Conservation (phyloP, 805 yeast species). For the Suhomyces pyralidae region DNA sequence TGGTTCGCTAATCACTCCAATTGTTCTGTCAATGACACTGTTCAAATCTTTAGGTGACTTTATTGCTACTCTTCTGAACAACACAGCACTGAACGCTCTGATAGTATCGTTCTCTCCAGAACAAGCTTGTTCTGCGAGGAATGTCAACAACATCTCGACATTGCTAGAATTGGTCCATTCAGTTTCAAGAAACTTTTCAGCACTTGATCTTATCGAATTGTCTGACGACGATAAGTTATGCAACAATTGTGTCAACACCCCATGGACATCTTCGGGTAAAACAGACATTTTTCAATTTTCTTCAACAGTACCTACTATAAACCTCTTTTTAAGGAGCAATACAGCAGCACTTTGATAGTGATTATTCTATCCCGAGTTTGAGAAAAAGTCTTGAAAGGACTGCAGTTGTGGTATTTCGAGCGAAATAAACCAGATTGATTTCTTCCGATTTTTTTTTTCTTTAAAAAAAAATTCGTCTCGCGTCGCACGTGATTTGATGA, state of each 20-base stretch:
- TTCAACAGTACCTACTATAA: background rate
- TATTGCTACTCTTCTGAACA: slow-evolving; percentile 83
- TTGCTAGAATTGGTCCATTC: slow-evolving; percentile 73
- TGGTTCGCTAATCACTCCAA: slow-evolving; percentile 62
- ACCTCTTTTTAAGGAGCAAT: background rate
- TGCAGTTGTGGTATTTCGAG: background rate
- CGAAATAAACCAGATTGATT: background rate
- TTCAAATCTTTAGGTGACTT: slow-evolving; percentile 67
- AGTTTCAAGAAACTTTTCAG: slow-evolving; percentile 68
- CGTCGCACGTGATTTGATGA: slow-evolving; percentile 2
- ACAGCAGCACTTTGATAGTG: background rate
- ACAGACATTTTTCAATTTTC: slow-evolving; percentile 11
- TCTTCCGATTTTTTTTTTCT: background rate
- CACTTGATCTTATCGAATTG: slow-evolving; percentile 68
- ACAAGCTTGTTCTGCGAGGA: slow-evolving; percentile 77
- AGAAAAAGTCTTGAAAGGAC: background rate
- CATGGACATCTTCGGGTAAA: slow-evolving; percentile 60
- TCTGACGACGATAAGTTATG: slow-evolving; percentile 68
- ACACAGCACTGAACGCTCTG: slow-evolving; percentile 76
- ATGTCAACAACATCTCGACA: slow-evolving; percentile 68
- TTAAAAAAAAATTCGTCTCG: slow-evolving; percentile 1
- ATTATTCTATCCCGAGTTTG: background rate
- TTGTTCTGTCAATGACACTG: slow-evolving; percentile 70
- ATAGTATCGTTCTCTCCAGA: slow-evolving; percentile 57
- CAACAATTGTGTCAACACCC: slow-evolving; percentile 53